phyloP scores from a whole-genome alignment of 2,329 filamentous ascomycete species.

The Venturia aucupariae region DNA sequence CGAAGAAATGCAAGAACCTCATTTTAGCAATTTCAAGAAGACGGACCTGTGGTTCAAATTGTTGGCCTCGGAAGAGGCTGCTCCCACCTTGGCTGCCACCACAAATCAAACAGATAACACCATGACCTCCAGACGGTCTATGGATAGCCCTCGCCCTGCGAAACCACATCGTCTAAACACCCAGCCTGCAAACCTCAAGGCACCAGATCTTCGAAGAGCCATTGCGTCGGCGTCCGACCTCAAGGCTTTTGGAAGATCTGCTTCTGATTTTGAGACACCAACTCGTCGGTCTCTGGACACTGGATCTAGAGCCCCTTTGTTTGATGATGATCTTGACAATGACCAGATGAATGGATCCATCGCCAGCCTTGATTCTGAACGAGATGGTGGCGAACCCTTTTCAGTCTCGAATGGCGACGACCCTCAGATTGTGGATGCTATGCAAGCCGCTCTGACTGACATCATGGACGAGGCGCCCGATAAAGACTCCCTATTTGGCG shows the following conservation, averaged over 20 bases:
- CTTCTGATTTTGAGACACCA: slow-evolving; percentile 36
- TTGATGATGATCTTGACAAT: slow-evolving; percentile 71
- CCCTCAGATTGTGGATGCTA: slow-evolving; percentile 75
- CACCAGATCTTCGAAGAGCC: slow-evolving; percentile 45
- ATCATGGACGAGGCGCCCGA: slow-evolving; percentile 75
- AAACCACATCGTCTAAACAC: slow-evolving; percentile 7
- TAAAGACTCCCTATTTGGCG: slow-evolving; percentile 56
- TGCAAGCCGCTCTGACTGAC: slow-evolving; percentile 83
- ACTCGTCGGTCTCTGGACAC: slow-evolving; percentile 60
- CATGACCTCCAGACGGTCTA: slow-evolving; percentile 7
- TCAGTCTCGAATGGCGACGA: slow-evolving; percentile 42
- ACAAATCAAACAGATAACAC: background rate
- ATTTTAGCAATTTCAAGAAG: slow-evolving; percentile 80
- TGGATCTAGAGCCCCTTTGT: slow-evolving; percentile 52
- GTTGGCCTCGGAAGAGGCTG: slow-evolving; percentile 69
- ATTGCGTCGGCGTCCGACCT: slow-evolving; percentile 54
- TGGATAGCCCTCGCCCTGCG: slow-evolving; percentile 4
- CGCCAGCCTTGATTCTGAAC: slow-evolving; percentile 68
- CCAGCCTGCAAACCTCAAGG: slow-evolving; percentile 9
- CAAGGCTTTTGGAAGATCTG: slow-evolving; percentile 34
- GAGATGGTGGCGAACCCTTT: slow-evolving; percentile 31
- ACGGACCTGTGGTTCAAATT: slow-evolving; percentile 97
- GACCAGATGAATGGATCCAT: slow-evolving; percentile 70
- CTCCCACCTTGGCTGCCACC: background rate
- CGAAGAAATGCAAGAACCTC: slow-evolving; percentile 70